These are phyloP conservation scores for Aegilops tauschii DNA, from an alignment of 176 grass and related monocot genomes.

Conservation along the genomic window DNA sequence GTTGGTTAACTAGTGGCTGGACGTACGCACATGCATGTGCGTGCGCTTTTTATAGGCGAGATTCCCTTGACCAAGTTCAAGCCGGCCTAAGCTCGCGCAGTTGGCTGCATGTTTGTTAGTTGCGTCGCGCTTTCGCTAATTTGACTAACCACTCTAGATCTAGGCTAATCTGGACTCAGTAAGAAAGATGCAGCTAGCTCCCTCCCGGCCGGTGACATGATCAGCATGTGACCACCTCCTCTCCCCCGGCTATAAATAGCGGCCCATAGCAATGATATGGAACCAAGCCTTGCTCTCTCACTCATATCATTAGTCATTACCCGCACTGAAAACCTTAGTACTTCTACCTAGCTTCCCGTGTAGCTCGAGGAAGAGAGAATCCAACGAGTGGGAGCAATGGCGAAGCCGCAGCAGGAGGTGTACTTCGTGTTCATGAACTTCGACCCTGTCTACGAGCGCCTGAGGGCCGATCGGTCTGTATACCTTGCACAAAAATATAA, in stretches of 20 bases:
- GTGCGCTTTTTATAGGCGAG: conserved; percentile 37
- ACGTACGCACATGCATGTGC: conserved; percentile 11
- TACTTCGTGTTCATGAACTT: conserved; percentile 99
- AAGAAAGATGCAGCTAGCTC: not conserved
- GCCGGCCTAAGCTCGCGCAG: not conserved
- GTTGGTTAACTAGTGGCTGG: not conserved
- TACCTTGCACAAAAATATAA: too few species aligned
- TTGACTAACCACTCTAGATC: conserved; percentile 42
- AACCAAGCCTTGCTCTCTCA: conserved; percentile 22
- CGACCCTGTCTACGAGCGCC: conserved; percentile 80
- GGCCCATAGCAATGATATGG: conserved; percentile 21
- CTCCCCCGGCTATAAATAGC: conserved; percentile 46
- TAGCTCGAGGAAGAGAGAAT: not conserved
- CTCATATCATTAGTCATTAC: not conserved
- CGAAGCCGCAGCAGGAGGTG: conserved; percentile 61
- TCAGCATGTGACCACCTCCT: not conserved
- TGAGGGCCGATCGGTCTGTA: conserved; percentile 62
- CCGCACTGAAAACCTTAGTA: not conserved
- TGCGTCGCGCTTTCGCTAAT: not conserved
- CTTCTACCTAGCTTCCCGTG: not conserved
- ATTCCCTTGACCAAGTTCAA: conserved; percentile 53
- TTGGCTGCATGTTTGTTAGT: conserved; percentile 23
- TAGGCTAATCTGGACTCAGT: conserved; percentile 42
- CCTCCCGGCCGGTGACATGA: not conserved
- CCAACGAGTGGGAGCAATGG: conserved; percentile 39